A percentile compares a stretch with the other conserved stretches of the same genome.
These are phyloP conservation scores for Mucor piriformis DNA, from an alignment of 371 early-diverging fungal genomes.

Conservation along the genomic window DNA sequence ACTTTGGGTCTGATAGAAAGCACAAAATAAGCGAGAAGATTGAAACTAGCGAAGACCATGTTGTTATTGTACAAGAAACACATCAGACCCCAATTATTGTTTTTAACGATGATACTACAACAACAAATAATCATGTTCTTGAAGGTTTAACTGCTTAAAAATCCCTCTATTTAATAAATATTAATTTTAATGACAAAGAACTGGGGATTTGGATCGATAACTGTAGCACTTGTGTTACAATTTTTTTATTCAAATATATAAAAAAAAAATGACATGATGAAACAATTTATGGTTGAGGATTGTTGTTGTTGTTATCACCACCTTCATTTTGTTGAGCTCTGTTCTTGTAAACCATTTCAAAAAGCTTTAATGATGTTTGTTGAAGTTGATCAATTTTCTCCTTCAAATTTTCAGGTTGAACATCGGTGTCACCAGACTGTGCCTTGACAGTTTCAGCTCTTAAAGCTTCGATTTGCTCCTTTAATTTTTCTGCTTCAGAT, in stretches of 20 bases:
- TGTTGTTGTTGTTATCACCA: slow-evolving; percentile 8
- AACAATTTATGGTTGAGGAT: slow-evolving; percentile 8
- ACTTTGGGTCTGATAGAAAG: slow-evolving; percentile 13
- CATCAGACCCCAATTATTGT: background rate
- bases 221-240: background rate
- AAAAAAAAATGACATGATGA: background rate
- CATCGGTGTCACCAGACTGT: slow-evolving; percentile 61
- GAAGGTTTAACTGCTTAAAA: background rate
- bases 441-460: slow-evolving; percentile 73
- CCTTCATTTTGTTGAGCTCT: slow-evolving; percentile 37
- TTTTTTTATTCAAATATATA: background rate
- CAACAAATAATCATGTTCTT: too few species aligned
- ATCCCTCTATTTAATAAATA: background rate
- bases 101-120: background rate
- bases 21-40: slow-evolving; percentile 12
- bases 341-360: slow-evolving; percentile 96
- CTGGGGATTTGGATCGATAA: background rate
- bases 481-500: slow-evolving; percentile 81
- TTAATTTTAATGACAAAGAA: background rate
- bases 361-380: slow-evolving; percentile 88
- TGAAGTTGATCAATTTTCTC: slow-evolving; percentile 83
- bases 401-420: slow-evolving; percentile 75
- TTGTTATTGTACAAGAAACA: background rate
- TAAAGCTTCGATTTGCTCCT: slow-evolving; percentile 76
- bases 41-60: background rate